Conservation (phyloP, 2,329 filamentous ascomycete genomes). For the Fusarium sp. region DNA sequence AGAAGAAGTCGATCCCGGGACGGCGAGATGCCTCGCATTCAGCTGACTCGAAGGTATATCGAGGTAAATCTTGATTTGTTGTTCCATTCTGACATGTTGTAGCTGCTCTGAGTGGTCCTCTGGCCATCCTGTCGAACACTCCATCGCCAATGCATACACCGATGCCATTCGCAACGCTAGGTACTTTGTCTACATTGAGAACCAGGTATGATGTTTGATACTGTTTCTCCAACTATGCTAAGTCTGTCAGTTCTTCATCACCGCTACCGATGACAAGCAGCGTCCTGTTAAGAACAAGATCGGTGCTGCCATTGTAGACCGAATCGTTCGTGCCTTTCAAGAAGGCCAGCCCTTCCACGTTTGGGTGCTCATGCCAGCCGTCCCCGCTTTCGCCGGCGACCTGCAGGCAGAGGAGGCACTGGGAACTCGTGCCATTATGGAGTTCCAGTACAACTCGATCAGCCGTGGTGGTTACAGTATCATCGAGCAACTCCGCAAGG, state of each 20-base stretch:
- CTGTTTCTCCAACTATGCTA: background rate
- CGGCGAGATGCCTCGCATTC: slow-evolving; percentile 52
- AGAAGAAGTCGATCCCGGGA: slow-evolving; percentile 14
- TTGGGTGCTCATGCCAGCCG: slow-evolving; percentile 78
- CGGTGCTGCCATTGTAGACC: slow-evolving; percentile 78
- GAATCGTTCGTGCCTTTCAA: slow-evolving; percentile 73
- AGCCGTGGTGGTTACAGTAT: slow-evolving; percentile 79
- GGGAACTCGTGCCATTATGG: slow-evolving; percentile 85
- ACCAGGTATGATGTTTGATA: slow-evolving; percentile 57
- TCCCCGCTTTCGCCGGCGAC: slow-evolving; percentile 84
- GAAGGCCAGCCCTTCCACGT: slow-evolving; percentile 74
- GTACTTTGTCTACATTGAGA: slow-evolving; percentile 82
- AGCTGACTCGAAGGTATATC: slow-evolving; percentile 59
- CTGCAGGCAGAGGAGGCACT: slow-evolving; percentile 74
- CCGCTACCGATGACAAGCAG: slow-evolving; percentile 74
- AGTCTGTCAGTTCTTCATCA: slow-evolving; percentile 74
- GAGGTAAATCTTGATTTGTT: background rate
- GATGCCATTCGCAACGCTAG: slow-evolving; percentile 71
- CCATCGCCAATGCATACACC: slow-evolving; percentile 85
- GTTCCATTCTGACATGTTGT: background rate
- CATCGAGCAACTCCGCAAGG: slow-evolving; percentile 72
- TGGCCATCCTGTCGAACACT: slow-evolving; percentile 68
- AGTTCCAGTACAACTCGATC: slow-evolving; percentile 84
- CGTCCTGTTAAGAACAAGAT: slow-evolving; percentile 79
- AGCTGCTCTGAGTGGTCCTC: slow-evolving; percentile 62